Base-by-base conservation (phyloP, 768 basidiomycete genomes). In the Tylopilus felleus region DNA sequence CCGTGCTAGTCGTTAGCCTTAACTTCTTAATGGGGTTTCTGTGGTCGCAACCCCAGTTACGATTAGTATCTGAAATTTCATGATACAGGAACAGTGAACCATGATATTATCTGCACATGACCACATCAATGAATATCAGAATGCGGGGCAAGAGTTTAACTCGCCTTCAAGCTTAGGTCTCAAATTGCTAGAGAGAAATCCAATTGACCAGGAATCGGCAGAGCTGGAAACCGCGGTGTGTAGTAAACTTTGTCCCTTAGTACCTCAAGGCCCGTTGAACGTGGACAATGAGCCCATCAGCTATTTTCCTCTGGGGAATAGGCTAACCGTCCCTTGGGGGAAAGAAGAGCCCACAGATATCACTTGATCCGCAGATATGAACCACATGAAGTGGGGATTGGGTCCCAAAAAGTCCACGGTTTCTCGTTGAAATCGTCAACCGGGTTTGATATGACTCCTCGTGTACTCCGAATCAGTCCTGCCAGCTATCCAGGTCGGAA, bases 331-430 rank as follows among this genome's bases (percentile, higher is more conserved):
- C 17, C 12, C 31, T 12, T 33, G 38, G 35, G 21, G 27, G 36
- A 35, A 36, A 38, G 40, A 38, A 40, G 40, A 45, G 19, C 19
- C 46, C 33, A 43, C 47, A 33, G 45, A 36, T 45, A 47, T 53
- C 51, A 42, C 50, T 47, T 39, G 61, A 62, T 49, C 50, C 35
- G 25, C 21, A 53, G 62, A 62, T 62, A 62, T 64, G 61, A 62
- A 51, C 41, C 22, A 9, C 35, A 47, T 22, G 56, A 56, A 23
- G 21, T 33, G 17, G 31, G 36, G 5, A 43, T 38, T n/a, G 36
- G 19, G 6, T 21, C 31, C 23, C 23, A 38, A 51, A 58, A n/a
- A 4, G 43, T 19, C 36, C 44, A 43, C 39, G 23, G 17, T 50
- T 29, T 23, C 31, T 28, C n/a, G 35, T 46, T 16, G 25, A 33